Evolutionary conservation across 306 rosid genomes (phyloP), one percentile per base, ranked within the genome.

Genomic region (Cicer judaicum): DNA sequence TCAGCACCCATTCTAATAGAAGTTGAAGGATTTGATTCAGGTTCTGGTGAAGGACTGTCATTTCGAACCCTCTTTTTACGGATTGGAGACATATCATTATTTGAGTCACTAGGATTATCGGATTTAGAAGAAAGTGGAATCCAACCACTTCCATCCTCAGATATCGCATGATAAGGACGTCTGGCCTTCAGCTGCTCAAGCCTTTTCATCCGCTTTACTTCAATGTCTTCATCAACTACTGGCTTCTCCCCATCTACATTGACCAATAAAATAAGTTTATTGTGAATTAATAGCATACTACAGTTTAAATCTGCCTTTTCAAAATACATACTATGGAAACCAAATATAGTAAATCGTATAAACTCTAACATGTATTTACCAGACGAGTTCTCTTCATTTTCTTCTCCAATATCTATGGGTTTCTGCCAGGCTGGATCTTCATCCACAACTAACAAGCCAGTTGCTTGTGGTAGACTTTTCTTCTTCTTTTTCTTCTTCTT

Each of bases 61-160:
- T 84, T 82, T 47, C 83, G 80, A 72, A 75, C 81, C 76, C 75
- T 80, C n/a, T n/a, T 60, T 57, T 86, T 88, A 68, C 84, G 80
- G 36, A 91, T 89, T 71, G 96, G 98, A 78, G 94, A 88, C 68
- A 87, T 79, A 76, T 87, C 91, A 53, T 81, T 47, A 13, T 73
- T 79, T 16, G 73, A 70, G 54, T 75, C 64, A 47, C 41, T 59
- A 73, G 81, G 72, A 74, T 74, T 75, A 1, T 10, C 70, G 7
- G 40, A 19, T 29, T 84, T 74, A 7, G 84, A 57, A 78, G 97
- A 81, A 73, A 94, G 89, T 29, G 90, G 60, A 83, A 94, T 82
- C 97, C 98, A 94, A 82, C 98, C 98, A 82, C 98, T 94, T 54
- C 97, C 97, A 81, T 94, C 97, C 73, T 91, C 96, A 1, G 93